Evolutionary conservation across 352 stramenopile species (phyloP), one percentile per base, ranked within the genome.

Genomic region (Aphanomyces invadans): DNA sequence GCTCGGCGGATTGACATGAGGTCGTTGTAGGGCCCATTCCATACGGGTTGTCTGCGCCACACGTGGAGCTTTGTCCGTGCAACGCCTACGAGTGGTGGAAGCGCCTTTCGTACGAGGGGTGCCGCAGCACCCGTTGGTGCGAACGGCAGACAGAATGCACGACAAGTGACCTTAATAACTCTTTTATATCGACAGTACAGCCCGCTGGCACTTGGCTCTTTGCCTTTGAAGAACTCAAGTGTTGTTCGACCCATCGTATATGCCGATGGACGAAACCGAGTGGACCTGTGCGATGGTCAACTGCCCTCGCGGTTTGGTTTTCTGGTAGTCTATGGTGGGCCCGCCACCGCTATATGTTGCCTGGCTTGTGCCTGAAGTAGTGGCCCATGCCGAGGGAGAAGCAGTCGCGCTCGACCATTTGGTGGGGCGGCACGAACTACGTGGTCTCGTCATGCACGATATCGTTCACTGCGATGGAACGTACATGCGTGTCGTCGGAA

Each of bases 351-450:
- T 67, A 67, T n/a, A 67, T 67, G 28, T 67, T 57, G 60, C 60
- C 42, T 33, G 60, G 60, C 33, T 67, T 67, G 32, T 67, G 60
- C 28, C 32, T 36, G 26, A 67, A 67, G 32, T 67, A 51, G 44
- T 67, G 60, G 38, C 54, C 54, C 60, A 67, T 67, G 32, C 60
- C 60, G 49, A 67, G 60, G 39, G 60, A 67, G 29, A 67, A 67
- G 60, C 60, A 67, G 29, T 51, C 60, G 26, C 60, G 45, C n/a
- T 67, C 60, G 49, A 67, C 48, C 42, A 67, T 56, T 59, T 67
- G 60, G 45, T 67, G 60, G 19, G 60, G 60, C 32, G 60, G 60
- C 5, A 67, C 33, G 45, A 67, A 67, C 60, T 67, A 67, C 1
- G 21, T 17, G 33, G 11, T 23, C 7, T 19, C 29, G 32, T 39